Evolutionary conservation across 1,284 basidiomycete genomes (phyloP).

Genomic region (Neonothopanus nambi): DNA sequence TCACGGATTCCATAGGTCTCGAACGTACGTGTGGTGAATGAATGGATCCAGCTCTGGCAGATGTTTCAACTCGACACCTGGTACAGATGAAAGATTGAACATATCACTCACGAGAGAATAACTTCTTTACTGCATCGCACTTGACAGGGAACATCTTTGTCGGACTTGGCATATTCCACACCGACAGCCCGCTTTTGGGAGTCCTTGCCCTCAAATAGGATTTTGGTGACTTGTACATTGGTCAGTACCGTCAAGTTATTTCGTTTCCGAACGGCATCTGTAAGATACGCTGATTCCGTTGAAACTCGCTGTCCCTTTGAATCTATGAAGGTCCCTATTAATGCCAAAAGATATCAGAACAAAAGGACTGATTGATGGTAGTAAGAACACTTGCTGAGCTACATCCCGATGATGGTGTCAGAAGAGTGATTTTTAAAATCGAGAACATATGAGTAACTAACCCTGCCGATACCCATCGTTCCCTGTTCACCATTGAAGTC

Average conservation of each 20-base stretch:
- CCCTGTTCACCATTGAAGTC: slow-evolving; percentile 56
- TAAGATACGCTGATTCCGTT: slow-evolving; percentile 65
- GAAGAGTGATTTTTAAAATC: not conserved
- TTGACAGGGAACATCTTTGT: slow-evolving; percentile 36
- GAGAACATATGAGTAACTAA: slow-evolving; percentile 30
- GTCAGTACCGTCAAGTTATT: slow-evolving; percentile 62
- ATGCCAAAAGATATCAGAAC: not conserved
- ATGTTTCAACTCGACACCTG: no score
- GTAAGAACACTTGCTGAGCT: slow-evolving; percentile 8
- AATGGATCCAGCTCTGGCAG: slow-evolving; percentile 60
- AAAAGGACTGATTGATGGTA: not conserved
- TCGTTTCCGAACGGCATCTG: slow-evolving; percentile 56
- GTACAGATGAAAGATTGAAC: not conserved
- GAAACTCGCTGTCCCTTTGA: slow-evolving; percentile 51
- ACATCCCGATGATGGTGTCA: not conserved
- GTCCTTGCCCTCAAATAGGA: slow-evolving; percentile 54
- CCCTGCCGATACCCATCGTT: slow-evolving; percentile 52
- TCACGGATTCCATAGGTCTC: no score
- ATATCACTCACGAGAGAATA: slow-evolving; percentile 54
- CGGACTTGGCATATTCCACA: slow-evolving; percentile 52
- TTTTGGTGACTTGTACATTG: slow-evolving; percentile 51
- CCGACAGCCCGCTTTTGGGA: slow-evolving; percentile 51
- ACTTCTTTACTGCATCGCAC: slow-evolving; percentile 58
- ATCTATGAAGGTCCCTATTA: slow-evolving; percentile 63
- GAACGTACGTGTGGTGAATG: slow-evolving; percentile 57